A percentile compares a stretch with the other conserved stretches of the same genome.
Conservation (phyloP, 2,329 filamentous ascomycete species). For the Monosporascus ibericus region DNA sequence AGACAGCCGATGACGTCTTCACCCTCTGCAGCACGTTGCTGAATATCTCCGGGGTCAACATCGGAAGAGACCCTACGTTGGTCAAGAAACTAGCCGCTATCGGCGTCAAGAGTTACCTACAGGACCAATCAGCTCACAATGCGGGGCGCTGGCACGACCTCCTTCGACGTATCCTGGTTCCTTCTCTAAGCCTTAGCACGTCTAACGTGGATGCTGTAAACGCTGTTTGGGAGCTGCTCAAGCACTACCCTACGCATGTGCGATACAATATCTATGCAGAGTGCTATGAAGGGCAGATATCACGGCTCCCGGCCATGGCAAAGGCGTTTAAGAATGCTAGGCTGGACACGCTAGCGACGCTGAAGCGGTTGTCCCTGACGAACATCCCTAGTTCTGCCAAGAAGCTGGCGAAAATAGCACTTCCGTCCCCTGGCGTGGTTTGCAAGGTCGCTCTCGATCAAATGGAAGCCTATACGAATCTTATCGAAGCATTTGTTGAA, state of each 20-base stretch:
- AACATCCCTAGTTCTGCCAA: constrained; percentile 84
- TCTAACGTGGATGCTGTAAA: constrained; percentile 79
- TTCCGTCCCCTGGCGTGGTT: constrained; percentile 83
- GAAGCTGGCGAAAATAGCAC: constrained; percentile 84
- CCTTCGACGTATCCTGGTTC: constrained; percentile 76
- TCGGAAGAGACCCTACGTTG: constrained; percentile 75
- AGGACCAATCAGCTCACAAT: constrained; percentile 67
- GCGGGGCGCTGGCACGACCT: constrained; percentile 76
- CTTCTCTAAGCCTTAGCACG: constrained; percentile 79
- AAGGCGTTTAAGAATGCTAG: constrained; percentile 70
- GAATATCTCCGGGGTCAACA: constrained; percentile 80
- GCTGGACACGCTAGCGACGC: constrained; percentile 73
- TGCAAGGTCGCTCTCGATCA: constrained; percentile 85
- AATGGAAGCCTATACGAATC: constrained; percentile 88
- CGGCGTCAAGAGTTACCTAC: constrained; percentile 65
- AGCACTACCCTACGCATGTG: constrained; percentile 66
- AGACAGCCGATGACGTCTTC: constrained; percentile 85
- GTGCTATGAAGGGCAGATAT: constrained; percentile 79
- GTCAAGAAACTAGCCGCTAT: constrained; percentile 81
- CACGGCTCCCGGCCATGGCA: constrained; percentile 70
- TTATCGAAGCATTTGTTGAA: constrained; percentile 91
- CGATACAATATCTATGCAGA: constrained; percentile 89
- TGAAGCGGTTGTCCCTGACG: constrained; percentile 84
- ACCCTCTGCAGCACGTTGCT: constrained; percentile 77
- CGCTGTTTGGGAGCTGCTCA: constrained; percentile 79